These are phyloP conservation scores for Juglanconis sp. DNA, from an alignment of 2,329 filamentous ascomycete species.

Conservation along the genomic window DNA sequence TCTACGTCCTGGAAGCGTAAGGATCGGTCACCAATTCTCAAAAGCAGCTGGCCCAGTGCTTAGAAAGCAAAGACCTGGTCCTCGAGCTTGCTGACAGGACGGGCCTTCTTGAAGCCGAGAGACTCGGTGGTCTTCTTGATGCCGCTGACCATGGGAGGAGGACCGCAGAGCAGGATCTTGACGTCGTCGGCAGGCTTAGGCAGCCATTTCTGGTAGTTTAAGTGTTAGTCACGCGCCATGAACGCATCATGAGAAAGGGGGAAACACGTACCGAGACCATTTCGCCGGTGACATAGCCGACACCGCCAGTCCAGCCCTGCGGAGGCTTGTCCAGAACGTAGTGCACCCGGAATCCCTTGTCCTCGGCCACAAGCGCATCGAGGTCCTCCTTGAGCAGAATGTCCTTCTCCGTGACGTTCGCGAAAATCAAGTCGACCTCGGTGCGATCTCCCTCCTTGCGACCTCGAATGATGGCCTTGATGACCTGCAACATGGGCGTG, in stretches of 20 bases:
- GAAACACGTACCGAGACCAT: conserved; percentile 70
- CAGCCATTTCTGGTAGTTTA: conserved; percentile 60
- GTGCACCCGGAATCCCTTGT: conserved; percentile 80
- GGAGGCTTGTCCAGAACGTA: conserved; percentile 97
- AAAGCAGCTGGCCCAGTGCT: neutral
- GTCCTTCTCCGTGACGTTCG: conserved; percentile 90
- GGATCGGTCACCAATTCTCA: too few relatives aligned
- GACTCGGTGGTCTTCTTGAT: conserved; percentile 94
- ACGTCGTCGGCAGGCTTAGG: conserved; percentile 81
- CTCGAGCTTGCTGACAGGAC: conserved; percentile 93
- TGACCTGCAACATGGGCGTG: conserved; percentile 96
- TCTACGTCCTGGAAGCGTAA: too few relatives aligned
- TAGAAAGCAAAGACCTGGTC: conserved; percentile 98
- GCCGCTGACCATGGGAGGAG: conserved; percentile 92
- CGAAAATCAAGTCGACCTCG: conserved; percentile 91
- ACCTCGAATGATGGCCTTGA: conserved; percentile 83
- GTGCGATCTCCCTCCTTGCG: conserved; percentile 78
- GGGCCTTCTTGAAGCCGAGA: conserved; percentile 87
- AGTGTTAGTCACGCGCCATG: neutral
- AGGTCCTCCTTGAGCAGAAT: conserved; percentile 92
- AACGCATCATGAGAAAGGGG: neutral
- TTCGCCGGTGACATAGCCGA: conserved; percentile 91
- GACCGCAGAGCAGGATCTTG: conserved; percentile 92
- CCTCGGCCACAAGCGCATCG: conserved; percentile 72
- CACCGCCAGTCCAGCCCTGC: conserved; percentile 84